Conservation (phyloP, 192 early-diverging fungal genomes). For the Phycomyces blakesleeanus region DNA sequence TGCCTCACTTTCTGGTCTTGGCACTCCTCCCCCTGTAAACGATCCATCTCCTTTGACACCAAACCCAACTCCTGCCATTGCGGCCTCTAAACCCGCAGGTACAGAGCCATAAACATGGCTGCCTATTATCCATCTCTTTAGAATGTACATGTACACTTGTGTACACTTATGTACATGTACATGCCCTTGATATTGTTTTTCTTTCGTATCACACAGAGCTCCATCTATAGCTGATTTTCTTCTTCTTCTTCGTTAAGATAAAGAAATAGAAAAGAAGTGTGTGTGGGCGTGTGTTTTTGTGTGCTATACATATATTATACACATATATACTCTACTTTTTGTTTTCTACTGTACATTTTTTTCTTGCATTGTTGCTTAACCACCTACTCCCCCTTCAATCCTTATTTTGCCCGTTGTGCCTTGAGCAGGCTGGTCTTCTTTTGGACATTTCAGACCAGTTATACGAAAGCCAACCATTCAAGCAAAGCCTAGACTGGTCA, state of each 20-base stretch:
- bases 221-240: too few relatives aligned
- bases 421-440: constrained; percentile 31
- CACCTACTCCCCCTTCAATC: background rate
- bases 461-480: constrained; percentile 44
- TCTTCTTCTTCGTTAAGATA: too few relatives aligned
- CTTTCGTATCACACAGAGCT: too few relatives aligned
- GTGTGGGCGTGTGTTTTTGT: too few relatives aligned
- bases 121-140: background rate
- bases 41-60: too few relatives aligned
- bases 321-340: too few relatives aligned
- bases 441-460: constrained; percentile 34
- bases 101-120: background rate
- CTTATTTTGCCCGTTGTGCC: background rate
- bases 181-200: background rate
- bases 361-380: background rate
- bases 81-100: constrained; percentile 18
- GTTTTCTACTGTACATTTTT: constrained; percentile 5
- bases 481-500: constrained; percentile 44
- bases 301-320: too few relatives aligned
- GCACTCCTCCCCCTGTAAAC: too few relatives aligned
- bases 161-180: too few relatives aligned
- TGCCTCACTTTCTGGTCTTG: background rate
- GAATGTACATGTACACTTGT: background rate
- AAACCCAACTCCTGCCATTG: background rate
- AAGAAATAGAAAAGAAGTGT: too few relatives aligned